These are phyloP conservation scores for Fusarium anthophilum DNA, from an alignment of 2,329 filamentous ascomycete species.

Conservation along the genomic window DNA sequence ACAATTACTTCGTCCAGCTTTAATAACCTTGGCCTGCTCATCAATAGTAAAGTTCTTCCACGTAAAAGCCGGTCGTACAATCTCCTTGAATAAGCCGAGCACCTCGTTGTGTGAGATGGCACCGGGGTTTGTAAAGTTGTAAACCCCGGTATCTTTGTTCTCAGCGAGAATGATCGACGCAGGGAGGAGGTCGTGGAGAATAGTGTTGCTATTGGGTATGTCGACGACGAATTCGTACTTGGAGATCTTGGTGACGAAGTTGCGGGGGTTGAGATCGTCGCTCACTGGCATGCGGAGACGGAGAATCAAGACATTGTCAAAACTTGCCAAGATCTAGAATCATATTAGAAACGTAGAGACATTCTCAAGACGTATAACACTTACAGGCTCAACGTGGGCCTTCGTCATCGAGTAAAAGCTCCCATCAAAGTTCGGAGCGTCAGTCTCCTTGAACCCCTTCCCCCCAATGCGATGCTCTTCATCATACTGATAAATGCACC, in stretches of 20 bases:
- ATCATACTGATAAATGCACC: conserved; percentile 74
- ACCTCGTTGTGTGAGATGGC: conserved; percentile 78
- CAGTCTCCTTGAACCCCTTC: conserved; percentile 68
- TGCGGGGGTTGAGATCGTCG: conserved; percentile 72
- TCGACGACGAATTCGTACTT: conserved; percentile 73
- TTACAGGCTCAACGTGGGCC: conserved; percentile 62
- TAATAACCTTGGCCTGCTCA: conserved; percentile 73
- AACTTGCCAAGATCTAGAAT: conserved; percentile 66
- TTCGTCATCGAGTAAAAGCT: conserved; percentile 68
- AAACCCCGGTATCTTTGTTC: conserved; percentile 69
- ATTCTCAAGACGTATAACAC: background rate
- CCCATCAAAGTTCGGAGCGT: conserved; percentile 70
- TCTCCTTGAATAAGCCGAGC: conserved; percentile 68
- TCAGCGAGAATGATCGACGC: conserved; percentile 68
- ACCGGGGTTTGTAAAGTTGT: conserved; percentile 77
- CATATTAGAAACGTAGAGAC: background rate
- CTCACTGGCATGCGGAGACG: conserved; percentile 75
- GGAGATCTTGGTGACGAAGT: conserved; percentile 75
- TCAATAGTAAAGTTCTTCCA: conserved; percentile 75
- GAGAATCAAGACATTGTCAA: conserved; percentile 69
- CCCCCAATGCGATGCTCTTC: conserved; percentile 65
- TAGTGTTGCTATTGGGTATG: conserved; percentile 74
- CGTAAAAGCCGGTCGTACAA: conserved; percentile 66
- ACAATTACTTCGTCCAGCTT: conserved; percentile 72
- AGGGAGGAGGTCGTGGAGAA: conserved; percentile 71